Percentiles rank a stretch among this genome's conserved stretches.
phyloP scores from a whole-genome alignment of 2,329 filamentous ascomycete genomes.

The Acrodontium crateriforme region DNA sequence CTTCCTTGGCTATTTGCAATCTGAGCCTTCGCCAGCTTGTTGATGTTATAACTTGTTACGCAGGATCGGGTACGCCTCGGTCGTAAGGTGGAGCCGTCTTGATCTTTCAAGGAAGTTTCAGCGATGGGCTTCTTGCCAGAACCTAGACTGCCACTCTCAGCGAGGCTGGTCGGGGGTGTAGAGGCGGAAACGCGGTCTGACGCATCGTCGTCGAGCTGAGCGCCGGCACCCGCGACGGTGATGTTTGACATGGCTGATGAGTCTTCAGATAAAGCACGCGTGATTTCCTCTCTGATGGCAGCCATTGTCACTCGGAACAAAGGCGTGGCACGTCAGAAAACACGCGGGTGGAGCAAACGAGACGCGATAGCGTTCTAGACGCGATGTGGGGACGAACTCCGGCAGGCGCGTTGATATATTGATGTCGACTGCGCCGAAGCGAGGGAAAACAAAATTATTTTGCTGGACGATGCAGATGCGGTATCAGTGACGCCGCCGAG shows the following conservation, averaged over 20 bases:
- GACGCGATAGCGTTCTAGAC: no score
- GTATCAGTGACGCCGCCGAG: no score
- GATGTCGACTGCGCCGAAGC: no score
- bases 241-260: conserved; percentile 31
- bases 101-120: conserved; percentile 30
- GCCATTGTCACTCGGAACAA: no score
- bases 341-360: no score
- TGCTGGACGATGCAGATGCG: no score
- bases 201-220: conserved; percentile 8
- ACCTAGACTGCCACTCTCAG: not conserved
- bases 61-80: conserved; percentile 42
- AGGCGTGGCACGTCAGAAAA: no score
- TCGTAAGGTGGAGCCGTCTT: conserved; percentile 24
- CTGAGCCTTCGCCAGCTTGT: conserved; percentile 16
- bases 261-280: conserved; percentile 26
- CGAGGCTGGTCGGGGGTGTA: conserved; percentile 46
- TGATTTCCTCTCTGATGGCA: conserved; percentile 9
- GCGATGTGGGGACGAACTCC: no score
- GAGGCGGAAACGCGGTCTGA: conserved; percentile 29
- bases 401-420: no score
- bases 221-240: conserved; percentile 19
- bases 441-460: no score
- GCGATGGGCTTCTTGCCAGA: not conserved
- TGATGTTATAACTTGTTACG: conserved; percentile 49
- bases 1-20: not conserved